These are phyloP conservation scores for Puccinia coronata DNA, from an alignment of 1,284 basidiomycete genomes.

Conservation along the genomic window DNA sequence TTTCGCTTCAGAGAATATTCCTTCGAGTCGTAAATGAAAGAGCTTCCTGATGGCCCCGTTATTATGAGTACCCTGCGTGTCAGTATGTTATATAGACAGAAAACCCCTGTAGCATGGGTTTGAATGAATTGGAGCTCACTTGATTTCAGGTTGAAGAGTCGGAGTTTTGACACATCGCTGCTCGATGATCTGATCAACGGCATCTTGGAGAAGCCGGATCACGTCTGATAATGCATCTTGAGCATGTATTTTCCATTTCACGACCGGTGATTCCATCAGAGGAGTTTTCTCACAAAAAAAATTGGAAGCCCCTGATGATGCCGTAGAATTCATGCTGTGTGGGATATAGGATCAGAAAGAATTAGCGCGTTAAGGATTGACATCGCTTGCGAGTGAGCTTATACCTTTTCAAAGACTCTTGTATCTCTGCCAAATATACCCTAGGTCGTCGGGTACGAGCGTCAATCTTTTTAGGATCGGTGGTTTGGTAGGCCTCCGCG, in stretches of 20 bases:
- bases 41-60: background rate
- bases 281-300: constrained; percentile 18
- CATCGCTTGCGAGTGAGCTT: background rate
- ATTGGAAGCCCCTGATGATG: background rate
- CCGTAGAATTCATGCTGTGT: background rate
- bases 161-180: constrained; percentile 3
- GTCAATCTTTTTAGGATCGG: background rate
- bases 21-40: background rate
- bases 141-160: background rate
- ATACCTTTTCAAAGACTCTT: constrained; percentile 9
- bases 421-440: constrained; percentile 13
- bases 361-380: background rate
- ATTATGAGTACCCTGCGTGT: too few relatives aligned
- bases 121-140: background rate
- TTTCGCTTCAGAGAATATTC: background rate
- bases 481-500: background rate
- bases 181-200: background rate
- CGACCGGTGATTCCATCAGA: constrained; percentile 6
- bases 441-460: background rate
- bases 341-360: background rate
- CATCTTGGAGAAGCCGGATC: background rate
- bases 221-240: background rate
- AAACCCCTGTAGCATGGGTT: background rate
- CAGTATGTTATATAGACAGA: too few relatives aligned
- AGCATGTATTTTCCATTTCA: constrained; percentile 13